phyloP scores from a whole-genome alignment of 208 protist genomes.

The Acanthamoeba rhysodes region DNA sequence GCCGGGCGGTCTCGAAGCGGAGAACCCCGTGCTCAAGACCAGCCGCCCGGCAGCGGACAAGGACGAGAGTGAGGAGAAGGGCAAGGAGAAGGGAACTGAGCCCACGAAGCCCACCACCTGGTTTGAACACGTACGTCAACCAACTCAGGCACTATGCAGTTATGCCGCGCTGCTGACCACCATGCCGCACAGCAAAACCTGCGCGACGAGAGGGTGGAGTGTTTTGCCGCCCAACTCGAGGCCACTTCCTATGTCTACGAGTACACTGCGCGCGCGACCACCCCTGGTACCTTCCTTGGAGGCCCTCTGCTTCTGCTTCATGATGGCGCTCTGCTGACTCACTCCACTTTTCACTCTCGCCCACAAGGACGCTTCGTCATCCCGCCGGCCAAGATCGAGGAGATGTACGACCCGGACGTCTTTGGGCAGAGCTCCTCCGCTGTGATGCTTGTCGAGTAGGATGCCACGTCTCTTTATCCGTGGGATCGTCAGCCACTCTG shows the following conservation, averaged over 20 bases:
- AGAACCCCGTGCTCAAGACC: constrained; percentile 67
- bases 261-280: constrained; percentile 72
- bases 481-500: no score
- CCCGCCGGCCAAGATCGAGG: constrained; percentile 56
- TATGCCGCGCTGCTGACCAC: background rate
- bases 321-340: background rate
- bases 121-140: constrained; percentile 14
- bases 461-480: no score
- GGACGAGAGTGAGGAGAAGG: background rate
- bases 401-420: constrained; percentile 69
- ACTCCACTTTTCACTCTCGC: background rate
- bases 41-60: background rate
- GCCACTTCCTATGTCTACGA: constrained; percentile 18
- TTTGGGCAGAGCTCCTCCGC: constrained; percentile 43
- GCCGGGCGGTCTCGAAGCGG: constrained; percentile 54
- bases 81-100: constrained; percentile 4
- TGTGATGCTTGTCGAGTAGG: constrained; percentile 35
- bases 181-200: constrained; percentile 56
- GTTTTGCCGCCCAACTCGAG: constrained; percentile 2
- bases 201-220: constrained; percentile 72
- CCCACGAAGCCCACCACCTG: background rate
- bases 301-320: background rate
- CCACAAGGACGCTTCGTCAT: constrained; percentile 52
- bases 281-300: background rate
- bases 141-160: background rate